Evolutionary conservation across 768 basidiomycete species (phyloP).

Genomic region (Suillus spraguei): DNA sequence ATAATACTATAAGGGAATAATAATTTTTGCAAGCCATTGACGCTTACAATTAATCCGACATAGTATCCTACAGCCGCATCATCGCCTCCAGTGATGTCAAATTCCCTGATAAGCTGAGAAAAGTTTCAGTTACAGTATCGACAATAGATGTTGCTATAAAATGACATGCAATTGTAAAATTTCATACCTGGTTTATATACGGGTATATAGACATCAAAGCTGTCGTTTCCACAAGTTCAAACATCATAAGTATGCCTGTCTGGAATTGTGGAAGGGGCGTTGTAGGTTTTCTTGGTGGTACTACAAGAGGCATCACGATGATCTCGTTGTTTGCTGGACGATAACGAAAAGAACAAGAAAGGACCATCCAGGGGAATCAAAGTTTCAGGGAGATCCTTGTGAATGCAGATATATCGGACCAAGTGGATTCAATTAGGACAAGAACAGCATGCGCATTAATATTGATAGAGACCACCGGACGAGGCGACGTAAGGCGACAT

Average conservation of each 20-base stretch:
- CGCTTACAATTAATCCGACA: constrained; percentile 58
- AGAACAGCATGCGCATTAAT: background rate
- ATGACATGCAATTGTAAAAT: background rate
- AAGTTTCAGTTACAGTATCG: background rate
- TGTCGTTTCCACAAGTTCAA: background rate
- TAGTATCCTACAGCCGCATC: constrained; percentile 69
- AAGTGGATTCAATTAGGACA: too few species aligned
- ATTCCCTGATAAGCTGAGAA: constrained; percentile 56
- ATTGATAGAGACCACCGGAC: background rate
- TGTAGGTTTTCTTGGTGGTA: background rate
- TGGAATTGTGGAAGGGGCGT: background rate
- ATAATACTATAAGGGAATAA: constrained; percentile 1
- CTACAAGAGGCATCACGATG: background rate
- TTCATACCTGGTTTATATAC: constrained; percentile 3
- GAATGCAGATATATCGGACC: too few species aligned
- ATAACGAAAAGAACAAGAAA: background rate
- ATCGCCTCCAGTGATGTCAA: constrained; percentile 67
- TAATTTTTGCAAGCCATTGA: background rate
- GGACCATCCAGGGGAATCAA: background rate
- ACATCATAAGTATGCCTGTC: background rate
- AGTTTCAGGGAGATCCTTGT: too few species aligned
- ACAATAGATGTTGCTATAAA: background rate
- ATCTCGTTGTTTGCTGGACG: background rate
- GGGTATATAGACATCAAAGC: constrained; percentile 1
- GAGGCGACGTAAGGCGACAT: background rate